A percentile compares a stretch with the other conserved stretches of the same genome.
Conservation (phyloP, 2,329 filamentous ascomycete species). For the Ilyonectria destructans region DNA sequence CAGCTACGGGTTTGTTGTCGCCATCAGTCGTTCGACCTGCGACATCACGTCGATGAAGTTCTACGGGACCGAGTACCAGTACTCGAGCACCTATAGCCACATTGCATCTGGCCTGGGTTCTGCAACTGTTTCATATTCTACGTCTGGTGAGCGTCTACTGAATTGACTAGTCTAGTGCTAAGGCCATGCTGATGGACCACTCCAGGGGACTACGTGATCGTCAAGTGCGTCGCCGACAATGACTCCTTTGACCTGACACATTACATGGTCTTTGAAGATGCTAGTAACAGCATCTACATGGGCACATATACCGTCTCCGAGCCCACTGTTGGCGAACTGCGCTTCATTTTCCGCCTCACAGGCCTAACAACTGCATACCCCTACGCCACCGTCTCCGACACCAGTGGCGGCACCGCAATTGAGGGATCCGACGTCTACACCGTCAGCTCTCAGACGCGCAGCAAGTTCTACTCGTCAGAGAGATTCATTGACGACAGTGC, state of each 20-base stretch:
- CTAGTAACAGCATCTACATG: conserved; percentile 20
- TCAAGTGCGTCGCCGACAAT: conserved; percentile 17
- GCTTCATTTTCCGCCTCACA: conserved; percentile 20
- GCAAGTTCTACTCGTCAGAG: conserved; percentile 23
- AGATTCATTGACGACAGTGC: conserved; percentile 18
- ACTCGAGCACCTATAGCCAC: conserved; percentile 25
- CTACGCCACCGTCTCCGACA: conserved; percentile 16
- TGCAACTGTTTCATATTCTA: conserved; percentile 18
- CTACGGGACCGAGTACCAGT: conserved; percentile 21
- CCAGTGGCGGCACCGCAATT: conserved; percentile 20
- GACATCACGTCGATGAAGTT: conserved; percentile 26
- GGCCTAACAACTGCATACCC: conserved; percentile 12
- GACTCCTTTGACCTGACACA: conserved; percentile 15
- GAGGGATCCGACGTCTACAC: conserved; percentile 18
- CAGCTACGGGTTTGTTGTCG: conserved; percentile 12
- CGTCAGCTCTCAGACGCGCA: conserved; percentile 15
- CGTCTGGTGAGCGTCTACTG: background rate
- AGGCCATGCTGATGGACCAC: background rate
- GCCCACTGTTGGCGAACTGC: conserved; percentile 18
- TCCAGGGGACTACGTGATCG: conserved; percentile 12
- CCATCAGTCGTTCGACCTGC: conserved; percentile 14
- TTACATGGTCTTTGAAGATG: conserved; percentile 22
- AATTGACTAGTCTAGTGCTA: background rate
- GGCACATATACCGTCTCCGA: conserved; percentile 17
- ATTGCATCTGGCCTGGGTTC: conserved; percentile 21